phyloP scores from a whole-genome alignment of 2,329 filamentous ascomycete genomes.

The Phoma sp. region DNA sequence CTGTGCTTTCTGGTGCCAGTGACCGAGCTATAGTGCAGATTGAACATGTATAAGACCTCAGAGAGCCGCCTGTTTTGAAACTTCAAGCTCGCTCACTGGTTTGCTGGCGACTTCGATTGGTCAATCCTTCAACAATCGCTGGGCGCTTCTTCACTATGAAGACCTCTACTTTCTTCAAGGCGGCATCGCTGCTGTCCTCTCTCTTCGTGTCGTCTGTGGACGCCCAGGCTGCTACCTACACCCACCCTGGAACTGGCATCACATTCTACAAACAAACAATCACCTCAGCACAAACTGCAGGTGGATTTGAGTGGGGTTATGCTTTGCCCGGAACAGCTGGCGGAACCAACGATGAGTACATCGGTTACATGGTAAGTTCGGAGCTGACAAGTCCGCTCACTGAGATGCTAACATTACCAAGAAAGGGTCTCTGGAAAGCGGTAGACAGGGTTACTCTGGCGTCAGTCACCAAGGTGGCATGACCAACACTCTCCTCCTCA shows the following conservation, averaged over 20 bases:
- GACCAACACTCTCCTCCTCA: constrained; percentile 43
- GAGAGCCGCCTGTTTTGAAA: constrained; percentile 27
- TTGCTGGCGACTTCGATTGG: constrained; percentile 21
- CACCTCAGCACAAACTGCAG: constrained; percentile 32
- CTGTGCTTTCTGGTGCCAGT: not conserved
- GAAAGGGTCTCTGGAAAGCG: constrained; percentile 37
- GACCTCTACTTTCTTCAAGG: constrained; percentile 40
- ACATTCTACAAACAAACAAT: constrained; percentile 36
- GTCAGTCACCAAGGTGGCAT: constrained; percentile 47
- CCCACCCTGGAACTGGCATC: constrained; percentile 40
- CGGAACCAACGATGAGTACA: constrained; percentile 43
- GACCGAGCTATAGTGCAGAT: constrained; percentile 28
- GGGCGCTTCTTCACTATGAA: constrained; percentile 40
- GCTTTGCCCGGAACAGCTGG: constrained; percentile 35
- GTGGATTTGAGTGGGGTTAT: constrained; percentile 46
- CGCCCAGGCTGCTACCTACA: constrained; percentile 40
- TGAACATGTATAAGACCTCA: constrained; percentile 38
- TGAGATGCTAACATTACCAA: constrained; percentile 21
- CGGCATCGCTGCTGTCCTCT: constrained; percentile 47
- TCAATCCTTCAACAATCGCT: constrained; percentile 23
- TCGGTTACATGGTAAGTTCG: constrained; percentile 44
- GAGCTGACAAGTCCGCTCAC: not conserved
- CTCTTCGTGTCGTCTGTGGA: constrained; percentile 35
- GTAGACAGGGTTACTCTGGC: constrained; percentile 45
- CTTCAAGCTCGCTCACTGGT: constrained; percentile 28